A percentile compares a stretch with the other conserved stretches of the same genome.
phyloP scores from a whole-genome alignment of 345 rosid species.

The Lumnitzera racemosa region DNA sequence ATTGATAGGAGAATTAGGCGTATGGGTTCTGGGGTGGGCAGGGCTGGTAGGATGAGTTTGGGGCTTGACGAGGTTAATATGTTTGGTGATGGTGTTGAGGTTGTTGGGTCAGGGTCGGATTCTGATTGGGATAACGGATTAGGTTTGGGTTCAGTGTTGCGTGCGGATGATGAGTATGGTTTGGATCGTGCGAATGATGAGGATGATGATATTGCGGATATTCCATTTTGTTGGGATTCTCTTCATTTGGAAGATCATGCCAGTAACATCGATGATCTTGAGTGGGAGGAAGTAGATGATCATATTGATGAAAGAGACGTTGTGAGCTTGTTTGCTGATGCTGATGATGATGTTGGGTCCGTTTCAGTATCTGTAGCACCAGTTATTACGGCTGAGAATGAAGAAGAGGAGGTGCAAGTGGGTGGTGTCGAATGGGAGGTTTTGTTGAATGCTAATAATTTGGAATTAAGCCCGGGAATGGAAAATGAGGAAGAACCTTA shows the following conservation, averaged over 20 bases:
- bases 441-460: slow-evolving; percentile 54
- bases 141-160: slow-evolving; percentile 33
- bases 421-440: slow-evolving; percentile 76
- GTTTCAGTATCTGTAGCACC: slow-evolving; percentile 53
- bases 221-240: slow-evolving; percentile 72
- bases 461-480: slow-evolving; percentile 39
- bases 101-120: slow-evolving; percentile 37
- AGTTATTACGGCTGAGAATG: slow-evolving; percentile 42
- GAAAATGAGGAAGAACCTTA: slow-evolving; percentile 33
- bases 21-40: no score
- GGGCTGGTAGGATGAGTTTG: no score
- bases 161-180: slow-evolving; percentile 47
- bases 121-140: slow-evolving; percentile 36
- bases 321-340: slow-evolving; percentile 42
- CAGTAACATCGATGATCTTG: slow-evolving; percentile 61
- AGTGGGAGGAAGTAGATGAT: slow-evolving; percentile 92
- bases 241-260: slow-evolving; percentile 56
- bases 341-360: slow-evolving; percentile 49
- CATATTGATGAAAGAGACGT: slow-evolving; percentile 58
- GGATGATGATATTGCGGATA: slow-evolving; percentile 35
- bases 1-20: no score
- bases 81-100: slow-evolving; percentile 14
- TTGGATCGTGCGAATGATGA: slow-evolving; percentile 30
- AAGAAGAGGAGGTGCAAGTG: slow-evolving; percentile 34
- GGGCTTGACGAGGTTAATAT: no score